Conservation (phyloP, 163 green algal species). For the Chlorella variabilis region DNA sequence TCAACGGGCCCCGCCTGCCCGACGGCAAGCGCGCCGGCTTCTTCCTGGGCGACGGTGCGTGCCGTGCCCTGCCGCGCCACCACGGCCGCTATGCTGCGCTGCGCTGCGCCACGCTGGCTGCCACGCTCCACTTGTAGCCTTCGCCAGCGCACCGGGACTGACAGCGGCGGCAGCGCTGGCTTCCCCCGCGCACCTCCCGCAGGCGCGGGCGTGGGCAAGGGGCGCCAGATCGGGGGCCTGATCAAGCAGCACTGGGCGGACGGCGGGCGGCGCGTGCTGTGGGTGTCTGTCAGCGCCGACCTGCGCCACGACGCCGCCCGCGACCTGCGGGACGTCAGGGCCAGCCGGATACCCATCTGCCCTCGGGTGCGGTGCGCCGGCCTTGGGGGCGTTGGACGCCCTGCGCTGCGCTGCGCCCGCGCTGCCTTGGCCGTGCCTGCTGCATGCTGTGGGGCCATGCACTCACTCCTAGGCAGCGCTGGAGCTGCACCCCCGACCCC, state of each 20-base stretch:
- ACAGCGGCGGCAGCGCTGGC: too few species aligned
- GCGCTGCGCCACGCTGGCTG: too few species aligned
- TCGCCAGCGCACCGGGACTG: too few species aligned
- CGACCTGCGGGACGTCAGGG: conserved; percentile 73
- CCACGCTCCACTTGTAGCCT: too few species aligned
- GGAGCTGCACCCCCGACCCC: too few species aligned
- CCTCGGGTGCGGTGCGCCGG: conserved; percentile 43
- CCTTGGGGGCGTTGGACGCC: too few species aligned
- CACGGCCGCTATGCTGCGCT: too few species aligned
- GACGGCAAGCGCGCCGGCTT: conserved; percentile 70
- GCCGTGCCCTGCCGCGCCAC: not conserved
- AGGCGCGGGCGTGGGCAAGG: conserved; percentile 82
- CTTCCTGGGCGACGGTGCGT: conserved; percentile 73
- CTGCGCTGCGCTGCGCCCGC: not conserved
- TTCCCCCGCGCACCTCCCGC: too few species aligned
- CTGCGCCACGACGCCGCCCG: conserved; percentile 73
- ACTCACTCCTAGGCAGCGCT: too few species aligned
- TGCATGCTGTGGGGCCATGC: too few species aligned
- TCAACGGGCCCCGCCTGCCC: conserved; percentile 10
- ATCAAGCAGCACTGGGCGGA: conserved; percentile 68
- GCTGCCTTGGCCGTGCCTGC: not conserved
- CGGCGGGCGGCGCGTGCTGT: conserved; percentile 66
- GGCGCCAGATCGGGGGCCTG: conserved; percentile 76
- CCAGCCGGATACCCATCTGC: conserved; percentile 58
- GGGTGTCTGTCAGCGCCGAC: conserved; percentile 79